These are phyloP conservation scores for Pythium monospermum DNA, from an alignment of 352 stramenopile species.

Conservation along the genomic window DNA sequence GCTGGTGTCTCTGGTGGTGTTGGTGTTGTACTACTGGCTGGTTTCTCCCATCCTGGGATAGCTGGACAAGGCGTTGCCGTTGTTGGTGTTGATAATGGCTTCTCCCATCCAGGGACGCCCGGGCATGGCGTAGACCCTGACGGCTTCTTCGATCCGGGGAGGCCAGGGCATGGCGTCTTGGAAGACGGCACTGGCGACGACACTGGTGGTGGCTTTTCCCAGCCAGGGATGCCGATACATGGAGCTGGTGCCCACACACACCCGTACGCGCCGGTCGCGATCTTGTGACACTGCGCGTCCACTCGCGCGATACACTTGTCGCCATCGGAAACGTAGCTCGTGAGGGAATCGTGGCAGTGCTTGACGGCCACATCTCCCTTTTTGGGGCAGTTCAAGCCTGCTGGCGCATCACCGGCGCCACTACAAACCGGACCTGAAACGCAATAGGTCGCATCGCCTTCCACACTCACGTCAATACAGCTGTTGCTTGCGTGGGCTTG, in stretches of 20 bases:
- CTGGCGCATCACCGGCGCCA: conserved; percentile 32
- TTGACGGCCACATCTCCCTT: conserved; percentile 51
- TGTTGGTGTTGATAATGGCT: conserved; percentile 7
- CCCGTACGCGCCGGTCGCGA: conserved; percentile 68
- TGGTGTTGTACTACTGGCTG: neutral
- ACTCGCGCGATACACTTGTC: conserved; percentile 45
- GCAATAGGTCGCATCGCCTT: conserved; percentile 71
- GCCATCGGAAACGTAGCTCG: conserved; percentile 43
- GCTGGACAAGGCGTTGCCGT: conserved; percentile 26
- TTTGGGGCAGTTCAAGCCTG: conserved; percentile 44
- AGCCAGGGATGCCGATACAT: conserved; percentile 20
- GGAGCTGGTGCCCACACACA: conserved; percentile 40
- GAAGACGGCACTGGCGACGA: neutral
- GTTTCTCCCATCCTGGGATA: conserved; percentile 22
- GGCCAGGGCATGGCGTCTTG: conserved; percentile 25
- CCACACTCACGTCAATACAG: conserved; percentile 60
- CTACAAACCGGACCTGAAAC: conserved; percentile 59
- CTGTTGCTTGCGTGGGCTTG: conserved; percentile 9
- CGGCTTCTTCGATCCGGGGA: conserved; percentile 20
- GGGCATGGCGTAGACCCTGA: conserved; percentile 11
- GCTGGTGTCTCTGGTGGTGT: conserved; percentile 4
- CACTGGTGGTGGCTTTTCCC: conserved; percentile 14
- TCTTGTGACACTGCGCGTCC: conserved; percentile 52
- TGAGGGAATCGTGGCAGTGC: conserved; percentile 51
- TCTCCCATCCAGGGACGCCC: conserved; percentile 17